Evolutionary conservation across 495 filamentous ascomycete species (phyloP).

Genomic region (Penicillium turbatum): DNA sequence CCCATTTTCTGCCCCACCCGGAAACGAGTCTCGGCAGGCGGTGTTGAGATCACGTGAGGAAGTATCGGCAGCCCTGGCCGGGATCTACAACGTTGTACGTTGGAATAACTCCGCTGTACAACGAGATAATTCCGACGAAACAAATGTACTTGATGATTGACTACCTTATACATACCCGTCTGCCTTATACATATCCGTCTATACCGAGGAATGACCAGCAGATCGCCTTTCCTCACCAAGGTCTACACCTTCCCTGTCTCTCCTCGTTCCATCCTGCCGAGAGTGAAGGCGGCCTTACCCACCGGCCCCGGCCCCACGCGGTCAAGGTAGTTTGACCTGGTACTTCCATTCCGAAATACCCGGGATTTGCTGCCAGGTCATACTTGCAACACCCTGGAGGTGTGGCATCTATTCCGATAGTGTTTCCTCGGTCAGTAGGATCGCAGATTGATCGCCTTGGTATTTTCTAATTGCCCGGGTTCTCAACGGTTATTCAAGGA

Average conservation of each 20-base stretch:
- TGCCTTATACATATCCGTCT: too few species aligned
- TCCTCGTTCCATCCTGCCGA: constrained; percentile 3
- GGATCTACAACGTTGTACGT: too few species aligned
- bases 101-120: too few species aligned
- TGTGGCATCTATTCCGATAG: neutral
- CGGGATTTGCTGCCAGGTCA: constrained; percentile 10
- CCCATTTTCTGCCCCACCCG: constrained; percentile 9
- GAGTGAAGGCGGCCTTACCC: constrained; percentile 4
- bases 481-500: neutral
- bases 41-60: constrained; percentile 28
- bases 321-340: constrained; percentile 18
- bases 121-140: too few species aligned
- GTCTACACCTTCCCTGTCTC: neutral
- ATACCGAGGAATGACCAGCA: neutral
- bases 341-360: constrained; percentile 12
- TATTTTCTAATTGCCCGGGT: neutral
- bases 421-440: neutral
- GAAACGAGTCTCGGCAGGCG: constrained; percentile 34
- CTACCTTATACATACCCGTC: too few species aligned
- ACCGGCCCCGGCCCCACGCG: neutral
- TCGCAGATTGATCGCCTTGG: neutral
- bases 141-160: too few species aligned
- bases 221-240: neutral
- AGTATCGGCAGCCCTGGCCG: constrained; percentile 27
- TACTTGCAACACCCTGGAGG: neutral